Evolutionary conservation across 176 grass and related monocot genomes (phyloP), one percentile per base, ranked within the genome.

Genomic region (Eragrostis nindensis): DNA sequence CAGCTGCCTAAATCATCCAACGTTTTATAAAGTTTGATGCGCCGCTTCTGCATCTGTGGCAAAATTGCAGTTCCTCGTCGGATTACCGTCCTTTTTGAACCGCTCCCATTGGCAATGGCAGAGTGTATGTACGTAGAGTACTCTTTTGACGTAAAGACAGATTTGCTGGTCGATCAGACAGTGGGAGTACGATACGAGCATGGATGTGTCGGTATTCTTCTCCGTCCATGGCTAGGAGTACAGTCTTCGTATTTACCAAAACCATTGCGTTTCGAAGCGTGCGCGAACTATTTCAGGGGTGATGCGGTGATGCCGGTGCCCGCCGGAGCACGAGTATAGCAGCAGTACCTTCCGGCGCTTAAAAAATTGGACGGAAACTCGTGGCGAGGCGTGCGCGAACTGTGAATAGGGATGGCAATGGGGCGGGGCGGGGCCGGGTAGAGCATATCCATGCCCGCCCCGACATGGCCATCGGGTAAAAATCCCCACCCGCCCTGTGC

Each of bases 281-380:
- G 32, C 32, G 32, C 32, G 32, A 36, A 36, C 32, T 36, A 4
- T 36, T 36, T 36, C 2, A 36, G 4, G 24, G 17, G 29, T 25
- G 56, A 50, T 21, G 55, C 45, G 55, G 15, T 11, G 45, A 40
- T 66, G 69, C 59, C 26, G 68, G 60, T 42, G 60, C 80, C 80
- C 70, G 44, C 64, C 69, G 9, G 60, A 66, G 44, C 17, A 21
- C 14, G 13, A 82, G 55, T 36, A 36, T 36, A 36, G 32, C 32
- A 36, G 4, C 8, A 24, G 43, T 39, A 72, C 79, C 19, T 5
- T 13, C 24, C 27, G 10, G 3, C 4, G 2, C 48, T 59, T 59
- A 8, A 44, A 62, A 54, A 81, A 60, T 16, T n/a, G 42, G 19
- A 7, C 13, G 25, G 53, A 36, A 32, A 60, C 54, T 18, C 16